Evolutionary conservation across 2,329 filamentous ascomycete species (phyloP).

Genomic region (Ceratocystis eucalypticola): DNA sequence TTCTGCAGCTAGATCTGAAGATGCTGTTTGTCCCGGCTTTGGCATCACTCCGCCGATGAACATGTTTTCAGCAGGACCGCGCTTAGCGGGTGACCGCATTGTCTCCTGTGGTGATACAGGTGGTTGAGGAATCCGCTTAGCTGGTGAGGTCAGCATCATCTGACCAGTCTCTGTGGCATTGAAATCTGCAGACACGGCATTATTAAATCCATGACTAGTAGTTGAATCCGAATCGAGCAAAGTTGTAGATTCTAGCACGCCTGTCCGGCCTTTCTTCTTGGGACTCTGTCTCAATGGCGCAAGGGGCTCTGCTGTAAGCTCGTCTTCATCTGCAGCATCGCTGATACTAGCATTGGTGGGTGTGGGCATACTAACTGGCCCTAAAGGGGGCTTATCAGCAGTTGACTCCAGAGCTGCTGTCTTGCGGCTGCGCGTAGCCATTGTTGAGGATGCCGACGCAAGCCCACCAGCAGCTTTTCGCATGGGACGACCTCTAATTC

Average conservation of each 20-base stretch:
- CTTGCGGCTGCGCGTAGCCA: conserved; percentile 7
- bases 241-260: neutral
- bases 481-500: conserved; percentile 33
- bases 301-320: conserved; percentile 41
- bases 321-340: conserved; percentile 30
- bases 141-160: conserved; percentile 38
- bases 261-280: conserved; percentile 29
- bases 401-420: conserved; percentile 23
- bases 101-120: conserved; percentile 42
- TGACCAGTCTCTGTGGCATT: neutral
- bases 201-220: neutral
- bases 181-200: neutral
- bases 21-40: conserved; percentile 23
- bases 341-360: conserved; percentile 27
- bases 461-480: conserved; percentile 29
- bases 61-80: conserved; percentile 31
- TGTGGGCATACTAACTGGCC: conserved; percentile 52
- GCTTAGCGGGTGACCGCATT: conserved; percentile 43
- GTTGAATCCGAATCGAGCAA: neutral
- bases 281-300: conserved; percentile 42
- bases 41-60: conserved; percentile 10
- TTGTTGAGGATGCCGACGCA: conserved; percentile 20
- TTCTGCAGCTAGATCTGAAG: conserved; percentile 23
- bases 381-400: conserved; percentile 39
- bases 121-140: conserved; percentile 32